Evolutionary conservation across 129 eudicot species (phyloP), one percentile per base, ranked within the genome.

Genomic region (Oenanthe sinensis): DNA sequence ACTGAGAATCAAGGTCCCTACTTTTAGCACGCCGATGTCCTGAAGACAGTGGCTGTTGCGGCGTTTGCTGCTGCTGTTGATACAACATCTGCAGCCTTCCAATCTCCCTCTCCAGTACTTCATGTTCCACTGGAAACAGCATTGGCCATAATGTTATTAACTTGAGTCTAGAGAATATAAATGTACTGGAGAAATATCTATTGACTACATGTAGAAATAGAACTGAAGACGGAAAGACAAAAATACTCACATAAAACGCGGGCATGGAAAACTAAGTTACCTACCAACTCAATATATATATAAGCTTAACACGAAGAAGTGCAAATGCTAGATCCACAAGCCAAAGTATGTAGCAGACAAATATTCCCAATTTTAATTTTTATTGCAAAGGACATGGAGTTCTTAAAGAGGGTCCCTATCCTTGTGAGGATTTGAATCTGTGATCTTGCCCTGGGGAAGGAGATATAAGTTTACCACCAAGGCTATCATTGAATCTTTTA

Each of bases 41-140:
- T 43, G 91, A 73, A 69, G 88, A 71, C 3, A 81, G 82, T 82
- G 75, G 89, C 42, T 45, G 82, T 42, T 82, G 82, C 24, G 80
- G 84, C 17, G 81, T 87, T 54, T 88, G 93, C 79, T 88, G 96
- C 28, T 87, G 94, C 39, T 86, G 93, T 75, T 91, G 89, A 83
- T 89, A 88, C 82, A 95, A 40, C 75, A 83, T 84, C 62, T 89
- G 91, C 26, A 95, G 89, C 77, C 98, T 89, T 80, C 83, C 85
- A 2, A 81, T 77, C 87, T 95, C 98, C 82, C 94, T 95, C 85
- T 95, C 98, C 84, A 95, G 44, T 58, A 95, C 98, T 82, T 95
- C 98, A 84, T 95, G 97, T 82, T 95, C 98, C 92, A 95, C 98
- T 95, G 86, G 55, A n/a, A 72, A 55, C 63, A 73, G 39, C 75